These are phyloP conservation scores for Spinellus fusiger DNA, from an alignment of 192 early-diverging fungal species.

Conservation along the genomic window DNA sequence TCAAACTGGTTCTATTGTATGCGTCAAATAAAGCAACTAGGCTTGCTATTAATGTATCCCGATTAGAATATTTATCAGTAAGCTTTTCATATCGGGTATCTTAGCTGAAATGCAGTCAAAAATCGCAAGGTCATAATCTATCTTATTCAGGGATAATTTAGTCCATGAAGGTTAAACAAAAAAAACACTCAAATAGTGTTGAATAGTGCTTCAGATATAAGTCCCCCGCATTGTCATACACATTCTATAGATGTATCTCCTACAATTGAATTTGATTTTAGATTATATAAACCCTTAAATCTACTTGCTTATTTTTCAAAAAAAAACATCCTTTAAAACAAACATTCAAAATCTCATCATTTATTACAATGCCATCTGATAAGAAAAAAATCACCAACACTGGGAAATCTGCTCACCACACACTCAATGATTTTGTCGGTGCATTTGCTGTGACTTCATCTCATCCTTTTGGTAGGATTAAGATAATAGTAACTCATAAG, in stretches of 20 bases:
- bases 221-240: too few relatives aligned
- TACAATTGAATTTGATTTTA: background rate
- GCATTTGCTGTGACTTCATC: background rate
- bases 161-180: too few relatives aligned
- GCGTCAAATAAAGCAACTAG: too few relatives aligned
- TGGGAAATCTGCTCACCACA: background rate
- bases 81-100: too few relatives aligned
- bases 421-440: background rate
- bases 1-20: too few relatives aligned
- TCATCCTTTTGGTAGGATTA: slow-evolving; percentile 2
- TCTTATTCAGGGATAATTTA: too few relatives aligned
- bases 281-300: background rate
- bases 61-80: too few relatives aligned
- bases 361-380: background rate
- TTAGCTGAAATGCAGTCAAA: too few relatives aligned
- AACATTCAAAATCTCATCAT: background rate
- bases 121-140: too few relatives aligned
- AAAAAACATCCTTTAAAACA: background rate
- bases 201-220: too few relatives aligned
- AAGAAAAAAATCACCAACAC: background rate
- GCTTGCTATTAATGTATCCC: too few relatives aligned
- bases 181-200: too few relatives aligned
- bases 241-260: background rate
- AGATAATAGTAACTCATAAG: background rate
- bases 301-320: background rate